Evolutionary conservation across 2,329 filamentous ascomycete genomes (phyloP).

Genomic region (Botrytis galanthina): DNA sequence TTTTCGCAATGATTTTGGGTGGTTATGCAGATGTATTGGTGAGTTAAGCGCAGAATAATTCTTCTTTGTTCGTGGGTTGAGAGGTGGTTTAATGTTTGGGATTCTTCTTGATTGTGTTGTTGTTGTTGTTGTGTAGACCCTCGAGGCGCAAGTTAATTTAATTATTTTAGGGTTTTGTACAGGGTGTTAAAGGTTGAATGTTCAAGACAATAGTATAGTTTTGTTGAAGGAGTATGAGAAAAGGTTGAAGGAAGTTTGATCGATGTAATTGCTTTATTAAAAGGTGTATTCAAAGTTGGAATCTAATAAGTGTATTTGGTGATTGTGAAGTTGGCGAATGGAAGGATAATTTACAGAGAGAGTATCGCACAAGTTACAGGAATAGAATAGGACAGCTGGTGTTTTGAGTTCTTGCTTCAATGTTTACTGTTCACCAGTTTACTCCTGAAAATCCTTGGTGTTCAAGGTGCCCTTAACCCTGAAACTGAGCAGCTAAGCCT

Average conservation of each 20-base stretch:
- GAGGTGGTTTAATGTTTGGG: background rate
- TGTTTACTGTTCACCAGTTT: too few species aligned
- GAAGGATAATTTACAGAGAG: background rate
- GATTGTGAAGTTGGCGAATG: background rate
- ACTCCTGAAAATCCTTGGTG: background rate
- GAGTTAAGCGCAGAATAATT: background rate
- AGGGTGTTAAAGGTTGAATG: background rate
- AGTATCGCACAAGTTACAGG: too few species aligned
- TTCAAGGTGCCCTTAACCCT: background rate
- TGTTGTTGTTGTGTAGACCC: background rate
- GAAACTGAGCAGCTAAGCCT: background rate
- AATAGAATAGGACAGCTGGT: slow-evolving; percentile 9
- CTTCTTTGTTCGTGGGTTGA: background rate
- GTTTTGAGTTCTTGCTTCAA: background rate
- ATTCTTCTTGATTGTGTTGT: background rate
- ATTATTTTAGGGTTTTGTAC: background rate
- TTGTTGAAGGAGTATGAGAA: background rate
- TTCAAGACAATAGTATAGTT: background rate
- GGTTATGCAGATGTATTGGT: slow-evolving; percentile 10
- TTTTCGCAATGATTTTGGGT: slow-evolving; percentile 19
- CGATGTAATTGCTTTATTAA: background rate
- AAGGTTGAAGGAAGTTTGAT: background rate
- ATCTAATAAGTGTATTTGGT: background rate
- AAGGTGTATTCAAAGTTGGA: background rate
- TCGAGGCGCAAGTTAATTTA: background rate